Percentiles rank a stretch among this genome's conserved stretches.
These are phyloP conservation scores for Hyphopichia burtonii DNA, from an alignment of 1,139 yeast species.

Conservation along the genomic window DNA sequence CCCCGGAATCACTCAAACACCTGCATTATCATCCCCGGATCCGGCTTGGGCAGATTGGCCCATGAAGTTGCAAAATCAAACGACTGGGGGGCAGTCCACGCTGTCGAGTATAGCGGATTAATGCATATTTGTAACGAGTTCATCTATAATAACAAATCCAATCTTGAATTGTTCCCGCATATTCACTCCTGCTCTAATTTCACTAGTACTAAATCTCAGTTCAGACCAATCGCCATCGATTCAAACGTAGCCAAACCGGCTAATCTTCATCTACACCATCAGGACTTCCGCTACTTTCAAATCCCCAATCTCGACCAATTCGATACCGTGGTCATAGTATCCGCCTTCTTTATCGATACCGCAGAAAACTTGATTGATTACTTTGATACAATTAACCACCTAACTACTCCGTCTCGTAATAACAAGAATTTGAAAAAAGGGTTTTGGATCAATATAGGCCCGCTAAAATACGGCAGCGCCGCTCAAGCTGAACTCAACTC, in stretches of 20 bases:
- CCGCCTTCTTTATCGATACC: constrained; percentile 81
- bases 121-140: constrained; percentile 68
- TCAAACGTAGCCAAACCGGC: constrained; percentile 35
- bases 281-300: constrained; percentile 63
- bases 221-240: constrained; percentile 42
- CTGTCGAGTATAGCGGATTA: constrained; percentile 69
- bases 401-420: constrained; percentile 39
- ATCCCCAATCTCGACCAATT: constrained; percentile 23
- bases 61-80: constrained; percentile 52
- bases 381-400: constrained; percentile 55
- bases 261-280: constrained; percentile 51
- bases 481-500: constrained; percentile 73
- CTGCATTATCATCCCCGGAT: constrained; percentile 68
- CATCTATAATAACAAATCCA: constrained; percentile 30
- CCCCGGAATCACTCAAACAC: constrained; percentile 32
- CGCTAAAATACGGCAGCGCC: constrained; percentile 84
- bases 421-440: constrained; percentile 34
- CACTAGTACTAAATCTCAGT: constrained; percentile 48
- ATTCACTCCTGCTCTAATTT: constrained; percentile 76
- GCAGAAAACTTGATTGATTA: constrained; percentile 81
- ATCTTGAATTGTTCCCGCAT: constrained; percentile 53
- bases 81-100: constrained; percentile 49
- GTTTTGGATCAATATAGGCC: constrained; percentile 83
- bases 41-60: constrained; percentile 74
- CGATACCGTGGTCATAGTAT: constrained; percentile 58